Base-by-base conservation (phyloP, 1,139 yeast species). In the Ogataea hybrid region DNA sequence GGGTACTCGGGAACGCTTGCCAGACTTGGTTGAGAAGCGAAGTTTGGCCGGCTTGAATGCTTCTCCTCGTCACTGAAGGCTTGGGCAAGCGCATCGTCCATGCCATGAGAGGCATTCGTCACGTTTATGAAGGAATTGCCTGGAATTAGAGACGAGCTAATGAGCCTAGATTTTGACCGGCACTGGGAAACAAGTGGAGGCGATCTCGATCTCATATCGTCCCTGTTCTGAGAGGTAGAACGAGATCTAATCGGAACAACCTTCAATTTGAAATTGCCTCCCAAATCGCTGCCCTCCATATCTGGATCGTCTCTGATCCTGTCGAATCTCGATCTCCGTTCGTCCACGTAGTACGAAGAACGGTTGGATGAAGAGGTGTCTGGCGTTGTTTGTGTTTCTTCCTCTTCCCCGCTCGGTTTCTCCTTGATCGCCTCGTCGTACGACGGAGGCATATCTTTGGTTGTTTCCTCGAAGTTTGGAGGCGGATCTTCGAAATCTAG, bases 391-490 rank as follows among this genome's bases (percentile, higher is more conserved):
- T 29, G 32, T 11, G 21, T 21, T 18, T 11, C 15, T 14, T 32
- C 30, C 21, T 6, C 28, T 11, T 37, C 43, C 12, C 27, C 42
- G 8, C 25, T 25, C n/a, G 25, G 25, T 10, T 35, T 39, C 5
- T 41, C 35, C 32, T 49, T 43, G 2, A 51, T 39, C 1, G 54
- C 55, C 28, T 56, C 53, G n/a, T 65, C 71, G 49, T 69, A 69
- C 1, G 70, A 59, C 22, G 66, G 65, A 5, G 63, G 65, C 37
- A 44, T 42, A 41, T 48, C 55, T 28, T 41, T 41, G 6, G 42
- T 44, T 1, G 54, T 44, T 27, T 52, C 55, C 28, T 48, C 47
- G 42, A 56, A 58, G 16, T 57, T 54, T 2, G n/a, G n/a, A n/a
- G n/a, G n/a, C n/a, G n/a, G n/a, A n/a, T n/a, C n/a, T n/a, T n/a